Conservation (phyloP, 1,284 basidiomycete genomes). For the Trametes polyzona region DNA sequence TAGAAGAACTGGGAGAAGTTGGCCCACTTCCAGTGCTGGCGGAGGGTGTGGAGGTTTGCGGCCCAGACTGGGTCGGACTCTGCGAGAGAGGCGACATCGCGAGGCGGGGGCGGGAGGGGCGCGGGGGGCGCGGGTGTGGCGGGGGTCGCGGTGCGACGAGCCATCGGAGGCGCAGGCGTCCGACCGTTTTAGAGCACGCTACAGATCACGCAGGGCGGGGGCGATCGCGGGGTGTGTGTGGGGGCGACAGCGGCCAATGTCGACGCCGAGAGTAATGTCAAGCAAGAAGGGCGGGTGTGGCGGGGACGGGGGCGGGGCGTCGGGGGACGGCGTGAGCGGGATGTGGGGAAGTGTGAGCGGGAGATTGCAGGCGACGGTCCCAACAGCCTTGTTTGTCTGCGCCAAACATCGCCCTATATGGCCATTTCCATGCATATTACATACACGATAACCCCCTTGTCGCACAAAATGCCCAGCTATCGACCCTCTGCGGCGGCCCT, state of each 20-base stretch:
- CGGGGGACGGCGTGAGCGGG: neutral
- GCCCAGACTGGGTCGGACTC: conserved; percentile 37
- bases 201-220: conserved; percentile 23
- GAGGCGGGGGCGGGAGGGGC: conserved; percentile 29
- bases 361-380: conserved; percentile 8
- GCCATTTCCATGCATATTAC: conserved; percentile 4
- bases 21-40: conserved; percentile 84
- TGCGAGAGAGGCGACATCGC: conserved; percentile 28
- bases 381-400: conserved; percentile 13
- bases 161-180: conserved; percentile 38
- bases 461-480: neutral
- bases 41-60: conserved; percentile 49
- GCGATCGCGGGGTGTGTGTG: neutral
- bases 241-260: neutral
- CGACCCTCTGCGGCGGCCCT: conserved; percentile 32
- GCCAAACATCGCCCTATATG: conserved; percentile 17
- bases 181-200: conserved; percentile 33
- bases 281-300: neutral
- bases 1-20: conserved; percentile 82
- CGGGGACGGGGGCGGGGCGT: neutral
- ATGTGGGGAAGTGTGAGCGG: conserved; percentile 1
- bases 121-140: conserved; percentile 33
- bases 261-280: neutral
- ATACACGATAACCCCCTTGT: neutral
- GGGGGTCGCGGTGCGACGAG: conserved; percentile 38